phyloP scores from a whole-genome alignment of 345 rosid genomes.

The Euphorbia tirucalli region DNA sequence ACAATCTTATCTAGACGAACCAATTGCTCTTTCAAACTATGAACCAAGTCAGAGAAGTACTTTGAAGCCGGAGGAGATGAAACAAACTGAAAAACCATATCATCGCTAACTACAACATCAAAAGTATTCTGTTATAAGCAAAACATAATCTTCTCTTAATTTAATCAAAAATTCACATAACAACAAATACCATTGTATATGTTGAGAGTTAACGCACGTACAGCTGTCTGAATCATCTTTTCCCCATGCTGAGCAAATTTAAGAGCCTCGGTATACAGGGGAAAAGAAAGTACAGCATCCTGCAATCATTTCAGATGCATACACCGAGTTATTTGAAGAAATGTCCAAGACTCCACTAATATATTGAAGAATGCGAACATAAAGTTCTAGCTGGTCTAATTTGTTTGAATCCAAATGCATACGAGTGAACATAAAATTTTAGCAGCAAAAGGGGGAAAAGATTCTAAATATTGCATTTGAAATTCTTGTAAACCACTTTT shows the following conservation, averaged over 20 bases:
- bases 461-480: background rate
- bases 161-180: slow-evolving; percentile 6
- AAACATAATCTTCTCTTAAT: slow-evolving; percentile 9
- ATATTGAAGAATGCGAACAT: background rate
- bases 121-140: slow-evolving; percentile 26
- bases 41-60: slow-evolving; percentile 58
- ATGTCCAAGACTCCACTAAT: background rate
- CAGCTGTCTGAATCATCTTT: slow-evolving; percentile 77
- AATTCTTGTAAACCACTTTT: background rate
- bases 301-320: slow-evolving; percentile 19
- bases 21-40: slow-evolving; percentile 47
- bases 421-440: no score
- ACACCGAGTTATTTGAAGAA: background rate
- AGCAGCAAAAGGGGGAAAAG: background rate
- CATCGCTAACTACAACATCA: slow-evolving; percentile 57
- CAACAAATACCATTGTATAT: slow-evolving; percentile 49
- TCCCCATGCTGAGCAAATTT: slow-evolving; percentile 65
- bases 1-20: slow-evolving; percentile 44
- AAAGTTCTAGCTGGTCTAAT: background rate
- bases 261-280: slow-evolving; percentile 55
- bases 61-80: slow-evolving; percentile 54
- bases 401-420: background rate
- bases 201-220: slow-evolving; percentile 66
- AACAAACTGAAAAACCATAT: slow-evolving; percentile 50
- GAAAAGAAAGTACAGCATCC: slow-evolving; percentile 63